Base-by-base conservation (phyloP, 805 yeast genomes). In the Zygosaccharomyces pseudorouxii region DNA sequence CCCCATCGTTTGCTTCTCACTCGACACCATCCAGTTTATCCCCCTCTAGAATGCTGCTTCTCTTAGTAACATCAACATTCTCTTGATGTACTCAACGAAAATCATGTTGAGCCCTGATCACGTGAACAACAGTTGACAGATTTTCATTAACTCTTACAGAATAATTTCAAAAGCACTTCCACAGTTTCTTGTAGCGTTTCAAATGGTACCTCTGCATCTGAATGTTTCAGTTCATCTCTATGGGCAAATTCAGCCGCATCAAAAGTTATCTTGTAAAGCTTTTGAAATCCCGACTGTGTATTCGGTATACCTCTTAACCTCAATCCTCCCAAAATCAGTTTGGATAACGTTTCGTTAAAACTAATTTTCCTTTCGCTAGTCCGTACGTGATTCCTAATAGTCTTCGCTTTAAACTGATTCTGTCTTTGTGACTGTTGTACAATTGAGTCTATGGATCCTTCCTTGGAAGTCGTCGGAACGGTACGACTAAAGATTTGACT, bases 191-290 rank as follows among this genome's bases (percentile, higher is more conserved):
- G 70, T 22, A 72, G 48, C 22, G 56, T 45, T 29, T 67, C 71
- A 36, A 67, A 56, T 12, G 66, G 51, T 4, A 70, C 40, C 53
- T 48, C 57, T 8, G 44, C 47, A 35, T 29, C 44, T 28, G 44
- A 25, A 47, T 52, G 7, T 35, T 46, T 51, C 31, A 59, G 42
- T 12, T 58, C 63, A 2, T 56, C 47, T 36, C 76, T 56, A 36
- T 70, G 63, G 7, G 73, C 63, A 48, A 72, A 73, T 47, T 69
- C 70, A 3, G 73, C 63, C 0, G 75, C 65, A 43, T 63, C 61
- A 48, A 59, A 67, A 0, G 73, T 63, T 50, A 68, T 62, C 42
- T 64, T 58, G 54, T 66, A 68, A n/a, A 73, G 53, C 57, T 68
- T 55, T 51, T 67, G 61, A 55, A 66, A 50, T 49, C 71, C 53